Evolutionary conservation across 1,139 yeast genomes (phyloP).

Genomic region (Pichia sp.): DNA sequence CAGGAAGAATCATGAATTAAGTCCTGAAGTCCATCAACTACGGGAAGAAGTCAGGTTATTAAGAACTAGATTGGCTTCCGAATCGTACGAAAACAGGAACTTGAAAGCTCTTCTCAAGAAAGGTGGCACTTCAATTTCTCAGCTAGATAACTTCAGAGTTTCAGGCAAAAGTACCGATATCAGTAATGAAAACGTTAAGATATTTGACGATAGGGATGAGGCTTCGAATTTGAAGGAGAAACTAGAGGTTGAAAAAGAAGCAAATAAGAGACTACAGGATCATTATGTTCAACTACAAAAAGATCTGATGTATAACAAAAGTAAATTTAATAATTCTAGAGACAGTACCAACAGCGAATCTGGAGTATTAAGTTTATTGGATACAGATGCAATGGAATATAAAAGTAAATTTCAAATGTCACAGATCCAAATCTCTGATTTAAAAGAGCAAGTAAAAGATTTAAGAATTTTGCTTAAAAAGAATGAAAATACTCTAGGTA

Average conservation of each 20-base stretch:
- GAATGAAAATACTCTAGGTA: neutral
- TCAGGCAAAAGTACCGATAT: neutral
- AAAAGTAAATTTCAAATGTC: conserved; percentile 29
- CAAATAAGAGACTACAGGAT: conserved; percentile 30
- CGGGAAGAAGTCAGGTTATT: conserved; percentile 56
- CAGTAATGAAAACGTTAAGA: conserved; percentile 6
- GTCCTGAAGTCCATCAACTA: conserved; percentile 27
- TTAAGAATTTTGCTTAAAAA: conserved; percentile 4
- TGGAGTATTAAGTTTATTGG: conserved; percentile 6
- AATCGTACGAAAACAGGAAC: conserved; percentile 48
- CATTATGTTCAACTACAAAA: conserved; percentile 32
- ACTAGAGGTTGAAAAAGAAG: conserved; percentile 34
- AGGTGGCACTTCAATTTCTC: conserved; percentile 5
- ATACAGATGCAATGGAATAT: conserved; percentile 25
- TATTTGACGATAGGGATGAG: conserved; percentile 19
- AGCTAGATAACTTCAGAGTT: conserved; percentile 3
- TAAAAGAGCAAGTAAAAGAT: conserved; percentile 25
- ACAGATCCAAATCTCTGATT: conserved; percentile 24
- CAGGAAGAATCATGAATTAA: conserved; percentile 1
- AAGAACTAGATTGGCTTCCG: conserved; percentile 51
- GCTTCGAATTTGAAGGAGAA: conserved; percentile 22
- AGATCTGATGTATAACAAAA: conserved; percentile 31
- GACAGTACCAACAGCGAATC: conserved; percentile 23
- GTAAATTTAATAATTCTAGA: conserved; percentile 22
- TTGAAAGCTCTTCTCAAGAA: conserved; percentile 39